Evolutionary conservation across 2,329 filamentous ascomycete genomes (phyloP).

Genomic region (Fusarium guadeloupense): DNA sequence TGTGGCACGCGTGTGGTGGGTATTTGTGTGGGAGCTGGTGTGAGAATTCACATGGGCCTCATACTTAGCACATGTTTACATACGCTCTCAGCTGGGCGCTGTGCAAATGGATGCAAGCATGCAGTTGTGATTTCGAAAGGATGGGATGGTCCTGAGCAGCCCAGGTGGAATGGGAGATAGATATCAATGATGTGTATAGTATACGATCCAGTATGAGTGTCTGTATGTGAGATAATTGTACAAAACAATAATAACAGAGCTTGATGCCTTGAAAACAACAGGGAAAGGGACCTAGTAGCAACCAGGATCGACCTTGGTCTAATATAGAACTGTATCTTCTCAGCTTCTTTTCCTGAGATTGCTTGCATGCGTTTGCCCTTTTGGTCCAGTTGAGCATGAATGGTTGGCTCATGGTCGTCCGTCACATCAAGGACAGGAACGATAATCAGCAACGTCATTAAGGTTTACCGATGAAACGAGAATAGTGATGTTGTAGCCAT

Average conservation of each 20-base stretch:
- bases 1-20: slow-evolving; percentile 30
- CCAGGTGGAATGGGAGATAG: slow-evolving; percentile 11
- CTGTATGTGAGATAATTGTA: background rate
- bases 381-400: slow-evolving; percentile 25
- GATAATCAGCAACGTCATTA: slow-evolving; percentile 37
- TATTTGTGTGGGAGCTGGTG: slow-evolving; percentile 27
- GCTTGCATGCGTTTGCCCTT: slow-evolving; percentile 37
- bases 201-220: background rate
- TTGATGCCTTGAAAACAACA: background rate
- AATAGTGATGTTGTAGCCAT: slow-evolving; percentile 42
- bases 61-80: slow-evolving; percentile 16
- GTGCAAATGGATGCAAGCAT: slow-evolving; percentile 11
- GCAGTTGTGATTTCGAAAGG: slow-evolving; percentile 5
- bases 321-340: background rate
- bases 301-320: background rate
- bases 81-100: no score
- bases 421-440: slow-evolving; percentile 34
- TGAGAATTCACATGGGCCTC: slow-evolving; percentile 19
- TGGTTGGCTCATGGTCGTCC: slow-evolving; percentile 36
- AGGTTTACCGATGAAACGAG: slow-evolving; percentile 39
- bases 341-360: slow-evolving; percentile 16
- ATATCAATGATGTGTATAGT: background rate
- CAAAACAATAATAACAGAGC: no score
- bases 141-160: background rate
- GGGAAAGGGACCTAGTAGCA: background rate